Base-by-base conservation (phyloP, 768 basidiomycete species). In the Suillus discolor region DNA sequence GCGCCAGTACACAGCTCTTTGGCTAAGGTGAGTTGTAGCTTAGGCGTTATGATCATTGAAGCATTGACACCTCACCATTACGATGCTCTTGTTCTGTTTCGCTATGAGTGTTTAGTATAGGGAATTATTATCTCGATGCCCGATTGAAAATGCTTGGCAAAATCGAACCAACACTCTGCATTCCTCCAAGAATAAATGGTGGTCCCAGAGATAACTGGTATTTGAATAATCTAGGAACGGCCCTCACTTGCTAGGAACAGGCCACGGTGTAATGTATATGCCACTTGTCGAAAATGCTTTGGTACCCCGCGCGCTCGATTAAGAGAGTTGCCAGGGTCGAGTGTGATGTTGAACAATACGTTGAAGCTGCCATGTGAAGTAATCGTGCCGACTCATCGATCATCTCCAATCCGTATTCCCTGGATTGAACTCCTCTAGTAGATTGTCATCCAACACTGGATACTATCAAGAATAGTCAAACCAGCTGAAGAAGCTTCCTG, bases 331-430 rank as follows among this genome's bases (percentile, higher is more conserved):
- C 66, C 64, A n/a, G 67, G 62, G 55, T 79, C 71, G 2, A 77
- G 62, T 49, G 76, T 78, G 9, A 81, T 72, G 63, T 80, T 81
- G 70, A 81, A 82, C 8, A 80, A 73, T 54, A 77, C 75, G 61
- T 77, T 75, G 41, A 82, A 53, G 51, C 25, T 28, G 57, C 80
- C 81, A 60, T 72, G 67, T 18, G 71, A 71, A 3, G 77, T 72
- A 25, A 82, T 65, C n/a, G 80, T 71, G 12, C 79, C 79, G 13
- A 82, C 31, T 38, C 11, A 6, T 34, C 34, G 34, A 34, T 3
- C 76, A 61, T 82, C 81, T 2, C 81, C 0, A 11, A 81, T 79
- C 36, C 65, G 7, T 11, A 11, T 38, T 38, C 36, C 36, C 2
- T 70, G 63, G 7, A 31, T 31, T 31, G 31, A 6, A 31, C 23